Base-by-base conservation (phyloP, 2,329 filamentous ascomycete genomes). In the Talaromyces sp. region DNA sequence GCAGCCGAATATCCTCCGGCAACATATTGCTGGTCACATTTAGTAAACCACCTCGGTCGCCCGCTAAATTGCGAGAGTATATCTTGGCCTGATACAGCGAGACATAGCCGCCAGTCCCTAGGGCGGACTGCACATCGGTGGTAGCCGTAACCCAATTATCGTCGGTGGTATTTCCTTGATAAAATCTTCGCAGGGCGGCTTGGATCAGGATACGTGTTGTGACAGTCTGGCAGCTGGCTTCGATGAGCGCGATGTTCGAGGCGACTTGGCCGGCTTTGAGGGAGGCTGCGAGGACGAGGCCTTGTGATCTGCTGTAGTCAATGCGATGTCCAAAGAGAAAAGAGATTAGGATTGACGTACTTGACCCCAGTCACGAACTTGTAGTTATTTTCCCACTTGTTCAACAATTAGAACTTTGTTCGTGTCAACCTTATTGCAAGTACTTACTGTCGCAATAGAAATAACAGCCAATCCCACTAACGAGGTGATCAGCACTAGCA, bases 201-300 rank as follows among this genome's bases (percentile, higher is more conserved):
- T 85, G 83, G 3, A 84, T 77, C 13, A 82, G 65, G 8, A 84
- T 69, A 37, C 83, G 77, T 0, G 89, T 91, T 6, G 87, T 79
- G 45, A 94, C 87, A 56, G 88, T 87, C 57, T 81, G 79, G 67
- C 86, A 88, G 60, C 85, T 87, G 33, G 88, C 88, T 74, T 91
- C 84, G 64, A 96, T 84, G 53, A 96, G 81, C 53, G 89, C 80
- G 57, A 97, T 82, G 69, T 91, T 89, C 54, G 89, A 87, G 5
- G 88, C 80, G 62, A 97, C 81, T 69, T 93, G 88, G 31, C 89
- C 86, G 19, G 91, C 88, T 73, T 96, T 96, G 69, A 96, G 84
- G 2, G 89, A 91, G 6, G 92, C 92, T 1, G 90, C 90, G 61
- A 96, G 80, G 25, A 85, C 78, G 50, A 97, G 83, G 53, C 86